Evolutionary conservation across 345 rosid species (phyloP).

Genomic region (Pugionium cornutum): DNA sequence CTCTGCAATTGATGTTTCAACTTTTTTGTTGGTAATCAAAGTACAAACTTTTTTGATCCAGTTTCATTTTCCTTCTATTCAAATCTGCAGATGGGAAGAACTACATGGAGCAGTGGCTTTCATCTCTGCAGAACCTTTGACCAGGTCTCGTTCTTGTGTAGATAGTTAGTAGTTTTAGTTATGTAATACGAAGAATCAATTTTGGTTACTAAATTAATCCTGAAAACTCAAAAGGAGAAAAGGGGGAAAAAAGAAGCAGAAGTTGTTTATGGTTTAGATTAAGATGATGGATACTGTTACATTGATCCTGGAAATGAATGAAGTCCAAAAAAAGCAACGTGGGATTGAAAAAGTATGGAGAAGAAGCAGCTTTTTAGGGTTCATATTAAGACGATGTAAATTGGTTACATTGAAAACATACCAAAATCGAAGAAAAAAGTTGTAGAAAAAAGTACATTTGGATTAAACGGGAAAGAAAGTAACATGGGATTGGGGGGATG

Average conservation of each 20-base stretch:
- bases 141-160: slow-evolving; percentile 19
- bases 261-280: slow-evolving; percentile 29
- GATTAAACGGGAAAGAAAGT: not conserved
- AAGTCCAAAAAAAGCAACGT: not conserved
- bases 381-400: slow-evolving; percentile 12
- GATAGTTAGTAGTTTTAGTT: slow-evolving; percentile 33
- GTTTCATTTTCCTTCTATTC: slow-evolving; percentile 22
- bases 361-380: slow-evolving; percentile 10
- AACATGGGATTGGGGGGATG: not conserved
- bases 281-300: slow-evolving; percentile 28
- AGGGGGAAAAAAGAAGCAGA: slow-evolving; percentile 5
- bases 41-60: slow-evolving; percentile 18
- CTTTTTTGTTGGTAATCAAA: slow-evolving; percentile 1
- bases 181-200: slow-evolving; percentile 23
- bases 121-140: slow-evolving; percentile 55
- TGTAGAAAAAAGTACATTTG: slow-evolving; percentile 14
- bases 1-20: slow-evolving; percentile 11
- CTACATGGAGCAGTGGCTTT: slow-evolving; percentile 62
- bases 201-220: slow-evolving; percentile 30
- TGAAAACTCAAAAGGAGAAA: slow-evolving; percentile 34
- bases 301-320: slow-evolving; percentile 23
- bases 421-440: not conserved
- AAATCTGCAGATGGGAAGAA: slow-evolving; percentile 62
- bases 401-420: slow-evolving; percentile 14
- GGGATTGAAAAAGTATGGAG: slow-evolving; percentile 15